phyloP scores from a whole-genome alignment of 306 rosid genomes.

The Medicago lupulina region DNA sequence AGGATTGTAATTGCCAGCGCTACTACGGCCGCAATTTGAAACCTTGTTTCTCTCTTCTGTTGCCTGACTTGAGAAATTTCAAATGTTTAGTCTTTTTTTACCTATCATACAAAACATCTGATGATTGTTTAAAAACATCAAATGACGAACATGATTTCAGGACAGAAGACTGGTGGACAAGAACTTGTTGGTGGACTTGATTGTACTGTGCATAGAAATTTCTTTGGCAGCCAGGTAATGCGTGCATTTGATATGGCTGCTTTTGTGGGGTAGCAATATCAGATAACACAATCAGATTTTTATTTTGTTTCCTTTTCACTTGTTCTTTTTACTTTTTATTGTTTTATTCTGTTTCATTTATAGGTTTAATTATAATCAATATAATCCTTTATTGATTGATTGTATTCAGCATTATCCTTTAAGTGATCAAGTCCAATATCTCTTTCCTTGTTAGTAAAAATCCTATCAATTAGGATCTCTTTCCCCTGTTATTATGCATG shows the following conservation, averaged over 20 bases:
- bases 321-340: conserved; percentile 1
- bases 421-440: not conserved
- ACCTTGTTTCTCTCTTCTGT: conserved; percentile 36
- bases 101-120: not conserved
- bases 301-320: not conserved
- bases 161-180: conserved; percentile 94
- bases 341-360: not conserved
- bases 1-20: not conserved
- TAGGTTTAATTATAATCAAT: not conserved
- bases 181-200: conserved; percentile 90
- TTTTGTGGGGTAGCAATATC: not conserved
- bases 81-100: not conserved
- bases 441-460: not conserved
- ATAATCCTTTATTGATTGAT: not conserved
- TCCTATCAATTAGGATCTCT: not conserved
- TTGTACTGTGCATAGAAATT: conserved; percentile 92
- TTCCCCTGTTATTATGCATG: not conserved
- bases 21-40: not conserved
- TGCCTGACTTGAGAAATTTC: not conserved
- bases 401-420: not conserved
- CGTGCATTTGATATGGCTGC: not conserved
- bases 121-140: conserved; percentile 22
- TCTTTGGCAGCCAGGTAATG: conserved; percentile 95
- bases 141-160: conserved; percentile 58
- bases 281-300: not conserved